Percentiles rank a stretch among this genome's conserved stretches.
These are phyloP conservation scores for Brachypodium distachyon DNA, from an alignment of 202 grass and related monocot genomes.

Conservation along the genomic window DNA sequence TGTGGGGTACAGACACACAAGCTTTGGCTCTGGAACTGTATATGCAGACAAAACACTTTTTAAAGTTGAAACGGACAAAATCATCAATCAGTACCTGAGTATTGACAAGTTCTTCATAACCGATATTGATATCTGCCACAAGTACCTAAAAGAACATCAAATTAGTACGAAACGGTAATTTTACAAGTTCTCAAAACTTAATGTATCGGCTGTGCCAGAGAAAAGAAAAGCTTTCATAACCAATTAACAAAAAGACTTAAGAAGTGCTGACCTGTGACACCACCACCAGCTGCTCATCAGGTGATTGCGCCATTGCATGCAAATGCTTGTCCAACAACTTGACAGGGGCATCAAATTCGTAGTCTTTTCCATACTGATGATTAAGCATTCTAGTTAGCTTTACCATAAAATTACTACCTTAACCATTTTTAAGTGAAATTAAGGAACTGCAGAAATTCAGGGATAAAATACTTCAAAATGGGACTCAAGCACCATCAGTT, in stretches of 20 bases:
- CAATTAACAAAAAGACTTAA: background rate
- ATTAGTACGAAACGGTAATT: background rate
- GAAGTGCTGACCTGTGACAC: slow-evolving; percentile 64
- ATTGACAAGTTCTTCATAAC: slow-evolving; percentile 95
- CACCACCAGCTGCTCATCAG: slow-evolving; percentile 86
- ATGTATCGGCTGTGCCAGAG: background rate
- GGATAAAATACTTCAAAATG: background rate
- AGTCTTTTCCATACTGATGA: slow-evolving; percentile 95
- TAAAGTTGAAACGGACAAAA: background rate
- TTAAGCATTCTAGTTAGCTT: slow-evolving; percentile 22
- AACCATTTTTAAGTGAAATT: background rate
- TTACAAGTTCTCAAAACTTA: background rate
- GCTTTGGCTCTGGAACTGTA: background rate
- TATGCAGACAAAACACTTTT: background rate
- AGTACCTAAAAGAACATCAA: slow-evolving; percentile 60
- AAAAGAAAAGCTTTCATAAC: background rate
- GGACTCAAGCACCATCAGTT: background rate
- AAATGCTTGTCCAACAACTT: slow-evolving; percentile 98
- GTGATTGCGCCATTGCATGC: slow-evolving; percentile 84
- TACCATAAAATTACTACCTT: background rate
- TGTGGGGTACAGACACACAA: background rate
- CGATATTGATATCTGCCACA: slow-evolving; percentile 97
- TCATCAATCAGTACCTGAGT: slow-evolving; percentile 53
- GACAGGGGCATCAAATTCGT: slow-evolving; percentile 88
- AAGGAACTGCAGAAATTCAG: background rate